Evolutionary conservation across 331 rosid species (phyloP), one percentile per base, ranked within the genome.

Genomic region (Quercus phellos): DNA sequence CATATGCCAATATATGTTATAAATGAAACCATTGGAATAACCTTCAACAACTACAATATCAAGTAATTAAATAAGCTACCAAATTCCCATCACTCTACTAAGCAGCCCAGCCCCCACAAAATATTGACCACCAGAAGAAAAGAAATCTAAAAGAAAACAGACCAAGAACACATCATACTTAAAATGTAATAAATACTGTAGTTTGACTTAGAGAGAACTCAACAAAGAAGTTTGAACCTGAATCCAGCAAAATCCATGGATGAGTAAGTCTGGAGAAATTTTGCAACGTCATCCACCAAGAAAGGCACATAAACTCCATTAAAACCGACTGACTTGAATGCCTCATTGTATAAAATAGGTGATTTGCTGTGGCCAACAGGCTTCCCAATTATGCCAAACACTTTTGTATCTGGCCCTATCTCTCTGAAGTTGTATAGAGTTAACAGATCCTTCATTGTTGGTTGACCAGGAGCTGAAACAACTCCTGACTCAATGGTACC

Each of bases 391-490:
- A 94, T 83, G 60, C 99, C 98, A 64, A 75, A 87, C 72, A 94
- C 98, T 87, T 92, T 91, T 58, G 98, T 91, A 72, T 81, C 87
- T 27, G 97, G 93, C 67, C 93, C 90, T 32, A 90, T 42, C 46
- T 75, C 90, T 82, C 88, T 87, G 73, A 91, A 85, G 82, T 94
- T 91, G 92, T 91, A 94, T 56, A 89, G 78, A 84, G 84, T 4
- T 75, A 92, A 73, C 61, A 94, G 85, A 84, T 92, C 96, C 83
- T 88, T 77, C 27, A 94, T 78, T n/a, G 97, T 79, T 42, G 99
- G 98, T 88, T 94, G 98, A 77, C 96, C 98, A 77, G 98, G 93
- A 82, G 98, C 99, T 50, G 99, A 94, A 82, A 92, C 91, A 70
- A 89, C 81, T 87, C 94, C 89, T 3, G 90, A 55, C 84, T 94